These are phyloP conservation scores for Dissophora globulifera DNA, from an alignment of 192 early-diverging fungal species.

Conservation along the genomic window DNA sequence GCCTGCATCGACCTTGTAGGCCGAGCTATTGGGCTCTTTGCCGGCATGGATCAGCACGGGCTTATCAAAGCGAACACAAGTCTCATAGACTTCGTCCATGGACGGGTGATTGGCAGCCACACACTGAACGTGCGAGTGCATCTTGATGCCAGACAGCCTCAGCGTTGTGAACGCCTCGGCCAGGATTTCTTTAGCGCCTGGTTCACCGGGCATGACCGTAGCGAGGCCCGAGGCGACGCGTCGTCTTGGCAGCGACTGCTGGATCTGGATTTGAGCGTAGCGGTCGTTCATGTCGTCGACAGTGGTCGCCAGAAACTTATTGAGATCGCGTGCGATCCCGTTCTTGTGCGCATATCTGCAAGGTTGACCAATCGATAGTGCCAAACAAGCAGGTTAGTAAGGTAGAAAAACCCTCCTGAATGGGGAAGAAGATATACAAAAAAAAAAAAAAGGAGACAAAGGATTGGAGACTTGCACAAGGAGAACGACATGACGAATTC, in stretches of 20 bases:
- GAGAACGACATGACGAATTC: slow-evolving; percentile 49
- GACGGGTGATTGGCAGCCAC: slow-evolving; percentile 46
- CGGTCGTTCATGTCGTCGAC: slow-evolving; percentile 49
- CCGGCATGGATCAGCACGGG: slow-evolving; percentile 52
- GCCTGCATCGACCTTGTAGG: slow-evolving; percentile 49
- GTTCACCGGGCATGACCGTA: slow-evolving; percentile 56
- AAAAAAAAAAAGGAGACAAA: not conserved
- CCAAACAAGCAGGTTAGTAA: too few relatives aligned
- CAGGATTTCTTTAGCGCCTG: slow-evolving; percentile 35
- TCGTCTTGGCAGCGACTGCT: not conserved
- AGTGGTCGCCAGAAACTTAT: slow-evolving; percentile 35
- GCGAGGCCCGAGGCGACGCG: slow-evolving; percentile 51
- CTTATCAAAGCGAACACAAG: slow-evolving; percentile 38
- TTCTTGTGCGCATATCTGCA: slow-evolving; percentile 56
- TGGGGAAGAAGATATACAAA: not conserved
- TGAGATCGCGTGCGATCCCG: slow-evolving; percentile 54
- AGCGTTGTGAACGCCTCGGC: slow-evolving; percentile 46
- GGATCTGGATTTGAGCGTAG: slow-evolving; percentile 1
- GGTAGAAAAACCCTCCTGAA: too few relatives aligned
- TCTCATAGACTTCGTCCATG: slow-evolving; percentile 53
- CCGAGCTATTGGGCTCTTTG: slow-evolving; percentile 45
- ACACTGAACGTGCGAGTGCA: slow-evolving; percentile 57
- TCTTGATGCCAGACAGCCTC: slow-evolving; percentile 47
- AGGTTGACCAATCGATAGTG: too few relatives aligned
- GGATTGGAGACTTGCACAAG: slow-evolving; percentile 39